Evolutionary conservation across 495 filamentous ascomycete genomes (phyloP).

Genomic region (Lindgomyces ingoldianus): DNA sequence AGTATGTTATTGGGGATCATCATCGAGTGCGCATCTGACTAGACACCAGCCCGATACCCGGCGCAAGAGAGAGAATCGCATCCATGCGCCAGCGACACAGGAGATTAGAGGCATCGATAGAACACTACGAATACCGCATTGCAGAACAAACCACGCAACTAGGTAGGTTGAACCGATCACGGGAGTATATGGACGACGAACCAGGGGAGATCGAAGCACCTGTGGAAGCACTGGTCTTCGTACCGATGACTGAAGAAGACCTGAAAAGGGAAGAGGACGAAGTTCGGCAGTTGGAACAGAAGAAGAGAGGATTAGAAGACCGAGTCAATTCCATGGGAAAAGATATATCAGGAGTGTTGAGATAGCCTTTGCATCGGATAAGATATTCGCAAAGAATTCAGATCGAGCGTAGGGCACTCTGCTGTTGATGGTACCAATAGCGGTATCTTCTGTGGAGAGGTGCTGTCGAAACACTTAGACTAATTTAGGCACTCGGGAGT

Average conservation of each 20-base stretch:
- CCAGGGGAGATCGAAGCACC: slow-evolving; percentile 46
- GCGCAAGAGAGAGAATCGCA: slow-evolving; percentile 76
- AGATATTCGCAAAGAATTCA: no score
- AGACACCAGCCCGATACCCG: slow-evolving; percentile 66
- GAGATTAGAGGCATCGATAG: slow-evolving; percentile 71
- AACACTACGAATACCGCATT: slow-evolving; percentile 75
- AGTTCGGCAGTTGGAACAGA: slow-evolving; percentile 72
- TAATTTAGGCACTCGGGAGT: no score
- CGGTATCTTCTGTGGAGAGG: no score
- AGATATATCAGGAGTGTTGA: slow-evolving; percentile 52
- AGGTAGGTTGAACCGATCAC: slow-evolving; percentile 67
- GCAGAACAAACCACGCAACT: slow-evolving; percentile 74
- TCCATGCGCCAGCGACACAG: slow-evolving; percentile 69
- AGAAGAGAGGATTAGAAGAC: slow-evolving; percentile 73
- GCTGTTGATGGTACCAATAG: no score
- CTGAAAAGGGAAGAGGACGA: slow-evolving; percentile 75
- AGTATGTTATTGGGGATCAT: slow-evolving; percentile 53
- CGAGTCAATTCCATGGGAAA: slow-evolving; percentile 77
- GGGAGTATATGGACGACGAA: slow-evolving; percentile 50
- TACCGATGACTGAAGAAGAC: slow-evolving; percentile 64
- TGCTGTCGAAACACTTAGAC: no score
- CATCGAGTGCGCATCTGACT: slow-evolving; percentile 1
- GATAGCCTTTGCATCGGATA: slow-evolving; percentile 15
- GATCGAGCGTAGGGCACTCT: no score
- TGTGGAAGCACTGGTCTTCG: slow-evolving; percentile 41